Base-by-base conservation (phyloP, 2,329 filamentous ascomycete species). In the Byssochlamys sp. region DNA sequence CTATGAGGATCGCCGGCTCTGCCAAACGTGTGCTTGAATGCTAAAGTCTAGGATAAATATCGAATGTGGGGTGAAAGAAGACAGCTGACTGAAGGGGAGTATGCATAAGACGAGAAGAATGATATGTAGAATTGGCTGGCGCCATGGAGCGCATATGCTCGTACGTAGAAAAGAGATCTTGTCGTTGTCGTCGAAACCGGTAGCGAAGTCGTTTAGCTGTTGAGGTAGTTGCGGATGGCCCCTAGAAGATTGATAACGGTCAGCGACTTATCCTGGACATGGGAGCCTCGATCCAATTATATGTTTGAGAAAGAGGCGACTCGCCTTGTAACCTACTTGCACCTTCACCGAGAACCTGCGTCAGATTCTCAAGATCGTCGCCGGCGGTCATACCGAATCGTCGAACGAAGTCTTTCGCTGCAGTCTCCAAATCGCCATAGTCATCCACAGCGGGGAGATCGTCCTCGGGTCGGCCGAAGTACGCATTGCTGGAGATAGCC, bases 361-460 rank as follows among this genome's bases (percentile, higher is more conserved):
- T 88, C 65, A 97, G 74, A 73, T 96, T 96, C 73, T 99, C 94
- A 57, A 99, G 77, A 73, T 99, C 94, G 70, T 99, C 94, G 57
- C 91, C 91, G 26, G 94, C 92, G 3, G 92, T 97, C 65, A 96
- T 89, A 54, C 94, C 94, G 70, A 97, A 96, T 70, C 89, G 91
- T 69, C 94, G 85, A 31, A 97, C 86, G 75, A 97, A 95, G 74
- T 99, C 94, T 78, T 94, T 96, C 59, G 94, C 94, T 0, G 91
- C 91, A n/a, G 79, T 82, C 76, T 99, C 94, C 59, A 99, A 78
- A 68, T 96, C 91, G 52, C 91, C 91, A 63, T 96, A 96, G 26
- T 90, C 90, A 61, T 91, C 89, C 9, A 75, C 79, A 1, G 74
- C 71, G 57, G 79, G 79, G 31, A 82, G 77, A 65, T 95, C 89